These are phyloP conservation scores for Didymosphaeria variabile DNA, from an alignment of 2,329 filamentous ascomycete genomes.

Conservation along the genomic window DNA sequence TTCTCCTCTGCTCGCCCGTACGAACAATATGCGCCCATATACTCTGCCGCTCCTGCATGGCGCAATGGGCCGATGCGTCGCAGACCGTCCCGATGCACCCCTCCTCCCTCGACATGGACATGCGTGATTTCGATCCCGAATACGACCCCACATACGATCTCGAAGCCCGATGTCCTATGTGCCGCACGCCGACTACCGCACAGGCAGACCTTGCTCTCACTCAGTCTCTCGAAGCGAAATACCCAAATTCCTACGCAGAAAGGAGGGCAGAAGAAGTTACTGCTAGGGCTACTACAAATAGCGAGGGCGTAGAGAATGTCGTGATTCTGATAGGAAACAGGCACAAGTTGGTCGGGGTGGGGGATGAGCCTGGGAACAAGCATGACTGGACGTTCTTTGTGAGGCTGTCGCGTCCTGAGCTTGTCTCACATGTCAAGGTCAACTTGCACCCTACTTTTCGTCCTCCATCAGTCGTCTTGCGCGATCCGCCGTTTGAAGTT, in stretches of 20 bases:
- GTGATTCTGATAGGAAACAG: slow-evolving; percentile 56
- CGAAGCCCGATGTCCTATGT: slow-evolving; percentile 58
- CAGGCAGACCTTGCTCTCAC: slow-evolving; percentile 35
- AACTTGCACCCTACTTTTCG: slow-evolving; percentile 55
- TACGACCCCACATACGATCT: slow-evolving; percentile 41
- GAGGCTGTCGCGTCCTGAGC: slow-evolving; percentile 52
- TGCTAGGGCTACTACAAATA: slow-evolving; percentile 33
- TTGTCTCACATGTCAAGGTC: slow-evolving; percentile 56
- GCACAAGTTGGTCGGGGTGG: slow-evolving; percentile 41
- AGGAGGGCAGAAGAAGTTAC: slow-evolving; percentile 47
- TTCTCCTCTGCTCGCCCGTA: slow-evolving; percentile 55
- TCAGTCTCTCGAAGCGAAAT: slow-evolving; percentile 41
- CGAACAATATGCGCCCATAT: slow-evolving; percentile 54
- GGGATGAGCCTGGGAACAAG: slow-evolving; percentile 37
- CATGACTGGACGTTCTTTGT: slow-evolving; percentile 60
- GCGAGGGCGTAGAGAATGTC: slow-evolving; percentile 26
- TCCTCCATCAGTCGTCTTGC: slow-evolving; percentile 45
- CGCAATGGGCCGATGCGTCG: slow-evolving; percentile 56
- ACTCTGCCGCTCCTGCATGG: slow-evolving; percentile 57
- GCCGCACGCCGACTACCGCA: slow-evolving; percentile 52
- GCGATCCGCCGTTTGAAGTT: slow-evolving; percentile 52
- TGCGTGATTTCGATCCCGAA: slow-evolving; percentile 51
- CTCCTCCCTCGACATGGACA: slow-evolving; percentile 49
- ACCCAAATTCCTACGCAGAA: slow-evolving; percentile 48
- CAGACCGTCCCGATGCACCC: slow-evolving; percentile 48